Conservation (phyloP, 441 rosid species). For the Flueggea neowawraea region DNA sequence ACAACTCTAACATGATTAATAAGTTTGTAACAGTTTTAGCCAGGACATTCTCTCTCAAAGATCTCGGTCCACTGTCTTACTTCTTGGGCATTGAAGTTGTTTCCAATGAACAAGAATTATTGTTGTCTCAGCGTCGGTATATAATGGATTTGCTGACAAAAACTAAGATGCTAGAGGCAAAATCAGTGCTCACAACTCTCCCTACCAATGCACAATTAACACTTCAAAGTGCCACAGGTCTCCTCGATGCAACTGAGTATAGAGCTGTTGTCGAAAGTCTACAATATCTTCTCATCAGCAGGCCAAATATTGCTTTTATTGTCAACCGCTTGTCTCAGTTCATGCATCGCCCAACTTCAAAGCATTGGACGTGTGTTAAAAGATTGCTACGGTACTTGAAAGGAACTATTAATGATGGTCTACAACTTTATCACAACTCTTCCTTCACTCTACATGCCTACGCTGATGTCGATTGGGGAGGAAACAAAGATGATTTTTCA, state of each 20-base stretch:
- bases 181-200: neutral
- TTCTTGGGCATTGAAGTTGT: neutral
- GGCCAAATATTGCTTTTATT: neutral
- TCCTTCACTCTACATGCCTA: too few species aligned
- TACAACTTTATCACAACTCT: too few species aligned
- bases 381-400: too few species aligned
- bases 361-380: neutral
- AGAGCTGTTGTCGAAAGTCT: neutral
- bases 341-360: neutral
- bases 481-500: neutral
- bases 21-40: neutral
- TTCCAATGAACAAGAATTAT: neutral
- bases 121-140: neutral
- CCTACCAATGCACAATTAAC: neutral
- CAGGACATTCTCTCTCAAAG: neutral
- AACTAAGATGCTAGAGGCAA: neutral
- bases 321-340: neutral
- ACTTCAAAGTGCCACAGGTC: neutral
- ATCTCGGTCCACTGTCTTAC: neutral
- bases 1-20: neutral
- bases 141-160: neutral
- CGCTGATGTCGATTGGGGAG: neutral
- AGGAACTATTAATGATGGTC: too few species aligned
- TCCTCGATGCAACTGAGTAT: neutral
- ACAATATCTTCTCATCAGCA: neutral